phyloP scores from a whole-genome alignment of 371 early-diverging fungal genomes.

The Rhizomucor pusillus region DNA sequence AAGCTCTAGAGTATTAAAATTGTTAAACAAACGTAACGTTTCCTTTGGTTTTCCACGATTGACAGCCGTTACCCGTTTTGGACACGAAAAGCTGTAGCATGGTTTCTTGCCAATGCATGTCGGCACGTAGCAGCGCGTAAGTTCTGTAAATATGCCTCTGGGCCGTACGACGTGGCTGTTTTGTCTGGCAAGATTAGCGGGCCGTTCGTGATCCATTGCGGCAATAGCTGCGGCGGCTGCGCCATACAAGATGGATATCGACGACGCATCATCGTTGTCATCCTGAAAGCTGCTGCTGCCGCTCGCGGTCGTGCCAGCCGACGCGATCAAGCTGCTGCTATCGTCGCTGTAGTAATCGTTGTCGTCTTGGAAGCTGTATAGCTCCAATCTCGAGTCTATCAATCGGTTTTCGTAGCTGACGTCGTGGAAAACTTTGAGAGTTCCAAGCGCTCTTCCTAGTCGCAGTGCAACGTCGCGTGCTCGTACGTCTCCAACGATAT shows the following conservation, averaged over 20 bases:
- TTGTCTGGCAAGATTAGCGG: neutral
- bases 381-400: conserved; percentile 67
- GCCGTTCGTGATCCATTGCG: neutral
- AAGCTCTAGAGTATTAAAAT: neutral
- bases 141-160: conserved; percentile 45
- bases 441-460: conserved; percentile 75
- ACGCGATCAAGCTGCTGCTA: conserved; percentile 8
- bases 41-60: neutral
- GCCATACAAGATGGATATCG: conserved; percentile 5
- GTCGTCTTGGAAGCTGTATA: conserved; percentile 67
- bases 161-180: conserved; percentile 2
- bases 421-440: conserved; percentile 82
- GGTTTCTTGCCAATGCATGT: conserved; percentile 69
- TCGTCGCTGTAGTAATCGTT: conserved; percentile 2
- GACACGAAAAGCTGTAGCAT: conserved; percentile 83
- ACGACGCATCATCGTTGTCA: conserved; percentile 1
- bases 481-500: conserved; percentile 69
- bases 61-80: conserved; percentile 21
- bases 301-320: conserved; percentile 2
- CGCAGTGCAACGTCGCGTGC: conserved; percentile 71
- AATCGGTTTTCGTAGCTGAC: conserved; percentile 74
- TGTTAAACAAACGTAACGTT: neutral
- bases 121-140: conserved; percentile 56
- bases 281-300: neutral
- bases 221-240: conserved; percentile 2